Base-by-base conservation (phyloP, 768 basidiomycete species). In the Leccinum pellstonianum region DNA sequence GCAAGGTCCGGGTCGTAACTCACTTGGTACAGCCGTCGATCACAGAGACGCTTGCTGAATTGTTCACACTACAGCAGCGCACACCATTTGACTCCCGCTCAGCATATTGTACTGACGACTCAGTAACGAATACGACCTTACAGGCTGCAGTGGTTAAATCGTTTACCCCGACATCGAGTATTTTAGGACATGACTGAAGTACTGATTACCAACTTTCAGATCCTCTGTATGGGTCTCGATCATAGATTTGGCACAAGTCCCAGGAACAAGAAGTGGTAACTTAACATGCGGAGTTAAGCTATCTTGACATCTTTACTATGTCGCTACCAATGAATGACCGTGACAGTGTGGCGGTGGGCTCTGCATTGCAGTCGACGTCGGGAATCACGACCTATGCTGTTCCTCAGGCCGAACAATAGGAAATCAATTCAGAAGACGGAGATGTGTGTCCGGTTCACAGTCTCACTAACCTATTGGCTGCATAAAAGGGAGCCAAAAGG, bases 401-500 rank as follows among this genome's bases (percentile, higher is more conserved):
- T 19, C n/a, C 41, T 43, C 41, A 43, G 41, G 41, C 10, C 41
- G n/a, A 43, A 19, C n/a, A 43, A 43, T n/a, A 2, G n/a, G 10
- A 43, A 19, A 4, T 19, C 10, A 41, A 19, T 10, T n/a, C 10
- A 43, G 41, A 43, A 43, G 41, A 43, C 41, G 41, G 41, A 19
- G 41, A 43, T 43, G 41, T 0, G n/a, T 43, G 41, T 19, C 41
- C 41, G 41, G n/a, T 43, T 2, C 41, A 37, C 10, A 43, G 38
- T 41, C 46, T n/a, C 15, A 14, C 15, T 49, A 10, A 17, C 3
- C 29, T 19, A 5, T 33, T 4, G 25, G 17, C n/a, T 19, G 31
- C 14, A 57, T 58, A 62, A 58, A 66, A 60, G 49, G 9, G 19
- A 35, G 5, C 12, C n/a, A 1, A 3, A 17, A 58, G 17, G 54